Percentiles rank a stretch among this genome's conserved stretches.
These are phyloP conservation scores for Brasenia schreberi DNA, from an alignment of 164 flowering plant species.

Conservation along the genomic window DNA sequence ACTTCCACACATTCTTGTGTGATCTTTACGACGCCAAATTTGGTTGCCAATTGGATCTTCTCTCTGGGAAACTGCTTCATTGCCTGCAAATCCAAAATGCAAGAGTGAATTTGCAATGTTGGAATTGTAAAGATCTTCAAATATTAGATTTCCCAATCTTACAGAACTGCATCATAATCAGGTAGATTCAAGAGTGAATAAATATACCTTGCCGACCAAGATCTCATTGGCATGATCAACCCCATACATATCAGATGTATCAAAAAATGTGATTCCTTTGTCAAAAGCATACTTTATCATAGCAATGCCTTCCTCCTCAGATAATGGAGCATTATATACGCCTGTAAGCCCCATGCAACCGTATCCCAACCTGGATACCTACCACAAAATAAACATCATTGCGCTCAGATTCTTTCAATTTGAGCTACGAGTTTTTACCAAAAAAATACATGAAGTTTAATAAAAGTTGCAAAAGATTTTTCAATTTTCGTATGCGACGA, in stretches of 20 bases:
- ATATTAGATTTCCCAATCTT: too few relatives aligned
- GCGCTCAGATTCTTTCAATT: too few relatives aligned
- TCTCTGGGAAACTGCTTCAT: conserved; percentile 39
- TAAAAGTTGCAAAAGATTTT: too few relatives aligned
- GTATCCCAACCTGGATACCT: conserved; percentile 22
- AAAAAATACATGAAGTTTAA: too few relatives aligned
- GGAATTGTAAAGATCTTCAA: too few relatives aligned
- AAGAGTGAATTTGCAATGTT: conserved; percentile 1
- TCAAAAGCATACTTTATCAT: conserved; percentile 16
- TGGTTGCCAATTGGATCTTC: conserved; percentile 32
- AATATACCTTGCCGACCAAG: conserved; percentile 20
- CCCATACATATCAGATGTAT: conserved; percentile 22
- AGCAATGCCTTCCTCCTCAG: conserved; percentile 17
- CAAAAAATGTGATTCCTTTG: conserved; percentile 22
- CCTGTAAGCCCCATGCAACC: conserved; percentile 19
- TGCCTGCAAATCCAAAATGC: conserved; percentile 18
- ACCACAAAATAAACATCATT: background rate
- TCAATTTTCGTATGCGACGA: too few relatives aligned
- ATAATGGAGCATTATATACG: conserved; percentile 10
- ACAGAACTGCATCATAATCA: too few relatives aligned
- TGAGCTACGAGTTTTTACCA: too few relatives aligned
- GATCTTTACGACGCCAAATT: conserved; percentile 20
- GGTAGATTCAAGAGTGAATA: too few relatives aligned
- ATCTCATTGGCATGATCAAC: conserved; percentile 10
- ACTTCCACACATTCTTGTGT: conserved; percentile 4